phyloP scores from a whole-genome alignment of 768 basidiomycete species.

The Chalciporus piperatus region DNA sequence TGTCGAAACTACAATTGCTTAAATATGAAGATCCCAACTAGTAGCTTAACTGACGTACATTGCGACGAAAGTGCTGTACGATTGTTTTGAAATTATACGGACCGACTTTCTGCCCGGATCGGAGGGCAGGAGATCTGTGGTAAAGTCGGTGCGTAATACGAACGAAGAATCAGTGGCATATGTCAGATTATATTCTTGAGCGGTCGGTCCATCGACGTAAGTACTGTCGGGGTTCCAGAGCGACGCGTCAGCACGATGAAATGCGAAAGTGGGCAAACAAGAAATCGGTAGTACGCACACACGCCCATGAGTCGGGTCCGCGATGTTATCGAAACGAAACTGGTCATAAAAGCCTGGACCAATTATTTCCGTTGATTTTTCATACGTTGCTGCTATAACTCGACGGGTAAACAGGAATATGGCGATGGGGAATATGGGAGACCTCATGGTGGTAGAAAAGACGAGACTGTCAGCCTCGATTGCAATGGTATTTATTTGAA shows the following conservation, averaged over 20 bases:
- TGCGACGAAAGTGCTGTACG: conserved; percentile 14
- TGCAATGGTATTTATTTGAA: not conserved
- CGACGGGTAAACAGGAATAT: not conserved
- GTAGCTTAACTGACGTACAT: conserved; percentile 14
- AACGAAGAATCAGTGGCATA: conserved; percentile 26
- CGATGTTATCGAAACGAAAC: conserved; percentile 47
- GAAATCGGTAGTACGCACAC: conserved; percentile 46
- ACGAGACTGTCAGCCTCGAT: conserved; percentile 6
- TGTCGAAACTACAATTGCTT: conserved; percentile 23
- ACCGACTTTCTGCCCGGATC: conserved; percentile 30
- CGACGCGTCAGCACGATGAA: not conserved
- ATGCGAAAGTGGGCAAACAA: not conserved
- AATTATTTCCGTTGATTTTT: conserved; percentile 37
- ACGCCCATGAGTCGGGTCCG: conserved; percentile 65
- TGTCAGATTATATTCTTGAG: conserved; percentile 29
- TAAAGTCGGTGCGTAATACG: conserved; percentile 31
- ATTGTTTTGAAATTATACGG: conserved; percentile 24
- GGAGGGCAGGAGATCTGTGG: conserved; percentile 16
- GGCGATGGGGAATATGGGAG: not conserved
- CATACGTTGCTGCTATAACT: conserved; percentile 7
- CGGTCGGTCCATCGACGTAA: conserved; percentile 27
- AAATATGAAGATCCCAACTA: not conserved
- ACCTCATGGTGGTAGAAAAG: conserved; percentile 7
- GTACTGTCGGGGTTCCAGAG: conserved; percentile 11
- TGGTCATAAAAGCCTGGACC: conserved; percentile 48